Evolutionary conservation across 108 stramenopile genomes (phyloP), one percentile per base, ranked within the genome.

Genomic region (Nannochloropsis oceanica): DNA sequence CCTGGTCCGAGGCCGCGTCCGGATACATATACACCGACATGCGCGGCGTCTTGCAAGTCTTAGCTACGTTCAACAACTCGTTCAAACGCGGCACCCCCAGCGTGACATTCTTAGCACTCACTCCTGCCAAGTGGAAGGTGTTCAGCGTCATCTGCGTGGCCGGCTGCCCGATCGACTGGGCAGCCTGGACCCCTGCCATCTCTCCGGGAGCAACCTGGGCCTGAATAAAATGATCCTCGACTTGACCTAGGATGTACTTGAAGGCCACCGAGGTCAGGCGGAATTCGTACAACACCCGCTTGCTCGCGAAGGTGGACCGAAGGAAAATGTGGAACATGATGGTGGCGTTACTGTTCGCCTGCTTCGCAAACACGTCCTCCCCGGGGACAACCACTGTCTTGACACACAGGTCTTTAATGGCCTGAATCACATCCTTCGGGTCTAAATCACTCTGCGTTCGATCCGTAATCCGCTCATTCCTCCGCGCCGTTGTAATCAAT

Each of bases 81-180:
- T 97, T 97, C 84, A 99, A 89, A 20, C 98, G 94, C 26, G 98
- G 98, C 42, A 99, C 98, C 82, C 98, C 98, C 25, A 99, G 92
- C 12, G 98, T 99, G 8, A 99, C 98, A 92, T 99, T 98, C 94
- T 99, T 99, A 12, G 98, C 96, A 34, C 94, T 94, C 34, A 99
- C 96, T 8, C 42, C 42, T 42, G 98, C 96, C 85, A 95, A 97
- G 91, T 99, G 98, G 91, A 99, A 99, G 27, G 98, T 99, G 89
- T 91, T 92, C 73, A 99, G 91, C 11, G 98, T 99, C 98, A 99
- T 99, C 89, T 99, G 98, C n/a, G 98, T 99, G 44, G 97, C 96
- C 25, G 98, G 98, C 89, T 99, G 97, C 24, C 98, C 98, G 84
- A 99, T 95, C 85, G 95, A 95, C 89, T 99, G 98, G 5, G 98